These are phyloP conservation scores for Cytospora leucostoma DNA, from an alignment of 2,329 filamentous ascomycete genomes.

Conservation along the genomic window DNA sequence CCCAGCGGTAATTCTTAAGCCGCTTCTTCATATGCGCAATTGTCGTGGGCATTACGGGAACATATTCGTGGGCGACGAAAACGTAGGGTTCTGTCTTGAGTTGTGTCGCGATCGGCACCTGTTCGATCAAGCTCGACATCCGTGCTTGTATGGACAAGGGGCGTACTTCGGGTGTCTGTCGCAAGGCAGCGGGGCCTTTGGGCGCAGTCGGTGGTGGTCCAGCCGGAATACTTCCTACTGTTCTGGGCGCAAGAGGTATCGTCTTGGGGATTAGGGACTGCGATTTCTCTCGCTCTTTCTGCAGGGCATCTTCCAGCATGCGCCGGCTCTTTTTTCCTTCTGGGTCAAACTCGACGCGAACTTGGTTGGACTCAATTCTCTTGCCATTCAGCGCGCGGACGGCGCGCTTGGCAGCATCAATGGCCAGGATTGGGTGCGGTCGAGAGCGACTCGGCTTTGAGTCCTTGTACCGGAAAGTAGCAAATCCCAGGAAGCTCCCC, in stretches of 20 bases:
- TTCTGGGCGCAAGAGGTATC: constrained; percentile 39
- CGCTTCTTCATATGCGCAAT: constrained; percentile 89
- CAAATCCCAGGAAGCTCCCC: constrained; percentile 91
- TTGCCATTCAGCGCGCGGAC: constrained; percentile 75
- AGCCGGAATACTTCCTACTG: constrained; percentile 48
- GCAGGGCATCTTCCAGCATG: constrained; percentile 74
- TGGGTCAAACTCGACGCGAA: constrained; percentile 85
- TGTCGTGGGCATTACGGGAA: constrained; percentile 83
- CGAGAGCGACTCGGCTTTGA: constrained; percentile 56
- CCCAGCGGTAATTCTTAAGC: constrained; percentile 78
- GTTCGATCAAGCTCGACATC: constrained; percentile 26
- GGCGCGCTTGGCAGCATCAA: constrained; percentile 79
- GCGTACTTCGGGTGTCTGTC: constrained; percentile 39
- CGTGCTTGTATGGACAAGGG: constrained; percentile 24
- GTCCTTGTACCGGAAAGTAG: constrained; percentile 86
- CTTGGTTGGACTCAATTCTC: constrained; percentile 73
- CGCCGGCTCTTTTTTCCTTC: constrained; percentile 81
- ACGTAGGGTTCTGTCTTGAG: constrained; percentile 84
- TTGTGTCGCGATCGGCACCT: constrained; percentile 55
- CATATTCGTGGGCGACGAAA: constrained; percentile 82
- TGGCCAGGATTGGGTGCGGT: constrained; percentile 62
- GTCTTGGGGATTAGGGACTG: constrained; percentile 38
- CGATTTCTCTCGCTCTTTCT: constrained; percentile 65
- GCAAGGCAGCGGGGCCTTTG: constrained; percentile 72
- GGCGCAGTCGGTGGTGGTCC: constrained; percentile 82